A percentile compares a stretch with the other conserved stretches of the same genome.
These are phyloP conservation scores for Beta corolliflora DNA, from an alignment of 179 eudicot species.

Conservation along the genomic window DNA sequence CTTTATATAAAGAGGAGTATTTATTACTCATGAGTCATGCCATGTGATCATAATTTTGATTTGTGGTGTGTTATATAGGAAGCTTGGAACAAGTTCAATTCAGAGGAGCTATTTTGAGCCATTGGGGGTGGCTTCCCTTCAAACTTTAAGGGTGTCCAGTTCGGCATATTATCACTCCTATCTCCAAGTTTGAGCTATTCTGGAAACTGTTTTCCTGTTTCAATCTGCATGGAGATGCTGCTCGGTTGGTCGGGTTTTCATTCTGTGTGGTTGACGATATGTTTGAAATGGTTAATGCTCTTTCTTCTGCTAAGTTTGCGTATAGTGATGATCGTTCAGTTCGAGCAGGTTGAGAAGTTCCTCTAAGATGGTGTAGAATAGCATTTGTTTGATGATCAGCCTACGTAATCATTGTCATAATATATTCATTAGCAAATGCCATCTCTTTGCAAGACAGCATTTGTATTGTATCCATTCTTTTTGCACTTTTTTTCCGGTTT, in stretches of 20 bases:
- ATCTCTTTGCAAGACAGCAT: slow-evolving; percentile 21
- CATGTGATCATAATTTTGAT: not conserved
- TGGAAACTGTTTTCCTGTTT: not conserved
- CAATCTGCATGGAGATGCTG: slow-evolving; percentile 12
- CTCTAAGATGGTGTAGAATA: slow-evolving; percentile 30
- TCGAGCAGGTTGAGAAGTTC: slow-evolving; percentile 11
- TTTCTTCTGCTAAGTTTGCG: not conserved
- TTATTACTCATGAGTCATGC: not conserved
- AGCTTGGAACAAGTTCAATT: slow-evolving; percentile 93
- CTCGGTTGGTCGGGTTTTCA: slow-evolving; percentile 9
- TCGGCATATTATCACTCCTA: not conserved
- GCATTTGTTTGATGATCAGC: slow-evolving; percentile 27
- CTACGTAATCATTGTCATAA: slow-evolving; percentile 29
- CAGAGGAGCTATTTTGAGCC: slow-evolving; percentile 80
- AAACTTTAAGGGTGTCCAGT: slow-evolving; percentile 2
- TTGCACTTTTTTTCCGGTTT: slow-evolving; percentile 3
- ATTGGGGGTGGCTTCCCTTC: not conserved
- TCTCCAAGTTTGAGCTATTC: slow-evolving; percentile 9
- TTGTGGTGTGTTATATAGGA: slow-evolving; percentile 50
- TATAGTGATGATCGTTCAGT: slow-evolving; percentile 16
- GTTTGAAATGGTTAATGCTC: slow-evolving; percentile 11
- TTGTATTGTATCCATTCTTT: slow-evolving; percentile 33
- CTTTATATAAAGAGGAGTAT: not conserved
- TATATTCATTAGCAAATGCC: slow-evolving; percentile 29
- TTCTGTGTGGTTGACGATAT: slow-evolving; percentile 6